These are phyloP conservation scores for Salix exigua DNA, from an alignment of 345 rosid genomes.

Conservation along the genomic window DNA sequence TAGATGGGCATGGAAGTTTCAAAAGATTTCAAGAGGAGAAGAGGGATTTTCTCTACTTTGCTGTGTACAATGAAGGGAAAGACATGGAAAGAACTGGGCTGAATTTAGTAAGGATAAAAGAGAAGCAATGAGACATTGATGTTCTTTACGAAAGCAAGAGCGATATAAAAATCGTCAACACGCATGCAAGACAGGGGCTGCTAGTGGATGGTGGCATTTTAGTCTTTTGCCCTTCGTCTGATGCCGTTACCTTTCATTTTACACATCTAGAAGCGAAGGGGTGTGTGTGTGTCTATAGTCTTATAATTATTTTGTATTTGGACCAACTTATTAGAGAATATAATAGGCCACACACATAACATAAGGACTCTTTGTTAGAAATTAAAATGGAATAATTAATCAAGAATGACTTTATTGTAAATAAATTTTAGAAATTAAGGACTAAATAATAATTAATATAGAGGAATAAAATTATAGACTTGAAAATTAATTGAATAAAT, in stretches of 20 bases:
- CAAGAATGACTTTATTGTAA: too few species aligned
- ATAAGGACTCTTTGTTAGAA: too few species aligned
- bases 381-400: too few species aligned
- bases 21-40: background rate
- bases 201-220: conserved; percentile 17
- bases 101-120: background rate
- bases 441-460: too few species aligned
- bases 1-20: background rate
- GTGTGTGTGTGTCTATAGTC: too few species aligned
- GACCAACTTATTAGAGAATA: too few species aligned
- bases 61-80: background rate
- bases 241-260: background rate
- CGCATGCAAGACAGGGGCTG: conserved; percentile 26
- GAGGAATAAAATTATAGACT: too few species aligned
- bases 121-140: background rate
- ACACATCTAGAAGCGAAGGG: background rate
- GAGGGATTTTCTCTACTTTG: background rate
- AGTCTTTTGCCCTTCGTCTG: background rate
- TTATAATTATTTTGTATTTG: background rate
- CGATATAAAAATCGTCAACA: conserved; percentile 1
- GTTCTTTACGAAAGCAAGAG: background rate
- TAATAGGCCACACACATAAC: too few species aligned
- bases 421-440: too few species aligned
- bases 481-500: too few species aligned
- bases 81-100: background rate